Base-by-base conservation (phyloP, 192 early-diverging fungal species). In the Coemansia sp. region DNA sequence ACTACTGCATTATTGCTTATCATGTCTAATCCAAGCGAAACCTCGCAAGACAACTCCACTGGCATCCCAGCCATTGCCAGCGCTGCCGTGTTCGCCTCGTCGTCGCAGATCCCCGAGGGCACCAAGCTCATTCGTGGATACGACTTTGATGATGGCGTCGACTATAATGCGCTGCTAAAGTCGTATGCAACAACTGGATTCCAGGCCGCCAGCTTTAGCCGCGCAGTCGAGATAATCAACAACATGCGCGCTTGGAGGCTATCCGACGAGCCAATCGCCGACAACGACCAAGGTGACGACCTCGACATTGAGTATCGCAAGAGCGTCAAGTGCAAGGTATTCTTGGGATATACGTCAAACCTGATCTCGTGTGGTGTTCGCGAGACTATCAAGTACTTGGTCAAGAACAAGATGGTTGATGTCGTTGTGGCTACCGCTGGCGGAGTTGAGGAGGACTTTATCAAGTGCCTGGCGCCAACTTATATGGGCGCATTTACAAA, bases 281-380 rank as follows among this genome's bases (percentile, higher is more conserved):
- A 69, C 0, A 38, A 61, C 52, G 81, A 85, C 13, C 82, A 86
- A 72, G 90, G 88, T 13, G 70, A 85, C 11, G 87, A 91, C 4
- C 83, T 89, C 38, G 89, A 93, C 47, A 87, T 89, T 0, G 78
- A 85, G 52, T 78, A 85, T 32, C 88, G 94, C 26, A 66, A 72
- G 26, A 78, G 76, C 4, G 87, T 88, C 53, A 96, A 94, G 78
- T 97, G 96, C 87, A 98, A 97, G 82, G 95, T 99, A 26, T 99
- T 98, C 66, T 76, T 99, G 42, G 96, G 96, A 17, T 99, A 96
- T 73, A 99, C 98, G 6, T 99, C 98, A 26, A 99, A 99, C 71
- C 86, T 99, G 4, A 91, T 99, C 16, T 98, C 98, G 1, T 92
- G 93, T 21, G 98, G 98, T 16, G 75, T 98, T 17, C 89, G 98